Evolutionary conservation across 805 yeast species (phyloP).

Genomic region (Pichia membranifaciens): DNA sequence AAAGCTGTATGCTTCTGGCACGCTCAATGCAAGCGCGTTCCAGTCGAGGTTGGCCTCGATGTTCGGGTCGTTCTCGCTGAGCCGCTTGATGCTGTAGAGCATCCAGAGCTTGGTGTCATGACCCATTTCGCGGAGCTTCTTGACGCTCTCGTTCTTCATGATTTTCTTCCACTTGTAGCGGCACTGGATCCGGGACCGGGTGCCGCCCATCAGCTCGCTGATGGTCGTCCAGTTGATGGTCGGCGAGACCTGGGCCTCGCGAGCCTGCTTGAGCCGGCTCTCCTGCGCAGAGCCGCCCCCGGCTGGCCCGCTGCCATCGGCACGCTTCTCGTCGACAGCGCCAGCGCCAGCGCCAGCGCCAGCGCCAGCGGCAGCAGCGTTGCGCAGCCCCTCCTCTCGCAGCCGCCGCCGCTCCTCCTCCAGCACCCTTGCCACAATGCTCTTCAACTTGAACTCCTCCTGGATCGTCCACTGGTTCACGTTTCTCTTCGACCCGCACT

Average conservation of each 20-base stretch:
- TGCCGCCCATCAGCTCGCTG: constrained; percentile 84
- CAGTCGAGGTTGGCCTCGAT: constrained; percentile 38
- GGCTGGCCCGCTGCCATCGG: too few species aligned
- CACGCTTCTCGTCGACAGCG: too few species aligned
- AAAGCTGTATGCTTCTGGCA: constrained; percentile 22
- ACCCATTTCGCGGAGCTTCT: constrained; percentile 39
- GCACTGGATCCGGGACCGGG: constrained; percentile 87
- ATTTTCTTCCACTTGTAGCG: constrained; percentile 92
- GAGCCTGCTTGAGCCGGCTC: neutral
- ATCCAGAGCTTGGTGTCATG: constrained; percentile 47
- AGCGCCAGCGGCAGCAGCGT: too few species aligned
- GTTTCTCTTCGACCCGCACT: constrained; percentile 76
- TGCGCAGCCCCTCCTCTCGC: constrained; percentile 14
- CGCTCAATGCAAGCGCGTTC: constrained; percentile 48
- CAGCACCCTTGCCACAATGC: constrained; percentile 48
- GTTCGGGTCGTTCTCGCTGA: constrained; percentile 29
- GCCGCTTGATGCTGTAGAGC: constrained; percentile 39
- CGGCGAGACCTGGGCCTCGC: constrained; percentile 27
- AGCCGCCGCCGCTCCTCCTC: constrained; percentile 30
- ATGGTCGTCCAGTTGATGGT: constrained; percentile 87
- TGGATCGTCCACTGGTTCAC: constrained; percentile 78
- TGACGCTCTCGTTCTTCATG: constrained; percentile 49
- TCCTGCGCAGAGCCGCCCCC: too few species aligned
- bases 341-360: too few species aligned
- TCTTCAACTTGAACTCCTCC: constrained; percentile 62